Percentiles rank a stretch among this genome's conserved stretches.
Evolutionary conservation across 108 stramenopile species (phyloP).

Genomic region (Cyclotella cryptica): DNA sequence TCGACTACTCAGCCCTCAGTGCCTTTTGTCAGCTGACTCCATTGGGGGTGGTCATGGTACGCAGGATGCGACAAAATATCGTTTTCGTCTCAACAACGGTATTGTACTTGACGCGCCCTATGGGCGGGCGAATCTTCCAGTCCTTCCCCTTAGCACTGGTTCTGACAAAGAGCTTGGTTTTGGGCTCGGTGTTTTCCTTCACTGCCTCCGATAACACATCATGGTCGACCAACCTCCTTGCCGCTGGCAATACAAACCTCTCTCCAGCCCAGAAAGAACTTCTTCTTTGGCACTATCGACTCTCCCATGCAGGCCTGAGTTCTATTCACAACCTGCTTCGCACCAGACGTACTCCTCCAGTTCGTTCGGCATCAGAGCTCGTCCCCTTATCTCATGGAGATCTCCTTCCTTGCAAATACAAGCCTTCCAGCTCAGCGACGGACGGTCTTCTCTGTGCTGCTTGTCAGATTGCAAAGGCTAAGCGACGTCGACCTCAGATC

Average conservation of each 20-base stretch:
- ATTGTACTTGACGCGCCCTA: no score
- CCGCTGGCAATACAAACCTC: background rate
- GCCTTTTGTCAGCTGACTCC: background rate
- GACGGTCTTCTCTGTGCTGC: no score
- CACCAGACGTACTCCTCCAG: background rate
- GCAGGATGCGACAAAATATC: background rate
- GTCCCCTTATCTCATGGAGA: background rate
- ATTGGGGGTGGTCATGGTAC: background rate
- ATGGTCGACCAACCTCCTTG: background rate
- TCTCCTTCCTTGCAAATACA: no score
- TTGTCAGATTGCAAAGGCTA: background rate
- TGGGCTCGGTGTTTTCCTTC: background rate
- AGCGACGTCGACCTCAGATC: background rate
- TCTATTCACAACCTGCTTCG: background rate
- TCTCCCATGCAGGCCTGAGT: background rate
- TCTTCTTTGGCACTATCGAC: slow-evolving; percentile 2
- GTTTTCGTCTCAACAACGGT: no score
- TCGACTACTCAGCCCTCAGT: slow-evolving; percentile 21
- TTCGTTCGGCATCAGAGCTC: background rate
- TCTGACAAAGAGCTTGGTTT: background rate
- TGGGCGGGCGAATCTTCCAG: no score
- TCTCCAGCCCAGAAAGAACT: background rate
- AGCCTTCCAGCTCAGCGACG: no score
- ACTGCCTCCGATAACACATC: background rate
- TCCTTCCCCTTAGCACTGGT: no score